Evolutionary conservation across 2,329 filamentous ascomycete genomes (phyloP).

Genomic region (Colletotrichum scovillei): DNA sequence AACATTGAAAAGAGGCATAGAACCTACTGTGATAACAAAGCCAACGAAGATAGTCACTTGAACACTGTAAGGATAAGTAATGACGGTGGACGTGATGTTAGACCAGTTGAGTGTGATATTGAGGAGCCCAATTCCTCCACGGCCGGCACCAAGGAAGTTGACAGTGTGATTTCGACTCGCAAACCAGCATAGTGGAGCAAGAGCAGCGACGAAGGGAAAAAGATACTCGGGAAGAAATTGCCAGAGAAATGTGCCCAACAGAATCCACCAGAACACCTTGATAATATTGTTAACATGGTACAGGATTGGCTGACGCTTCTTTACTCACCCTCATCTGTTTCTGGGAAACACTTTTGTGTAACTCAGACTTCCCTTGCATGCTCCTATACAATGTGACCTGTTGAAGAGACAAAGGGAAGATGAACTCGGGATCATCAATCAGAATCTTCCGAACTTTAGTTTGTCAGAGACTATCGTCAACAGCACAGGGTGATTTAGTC

Average conservation of each 20-base stretch:
- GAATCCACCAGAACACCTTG: slow-evolving; percentile 64
- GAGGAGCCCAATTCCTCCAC: slow-evolving; percentile 72
- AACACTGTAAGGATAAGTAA: slow-evolving; percentile 65
- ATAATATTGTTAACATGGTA: slow-evolving; percentile 42
- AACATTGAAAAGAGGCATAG: background rate
- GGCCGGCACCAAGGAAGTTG: slow-evolving; percentile 70
- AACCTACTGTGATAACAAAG: slow-evolving; percentile 53
- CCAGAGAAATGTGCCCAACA: slow-evolving; percentile 67
- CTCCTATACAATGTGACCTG: slow-evolving; percentile 31
- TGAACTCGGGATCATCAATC: slow-evolving; percentile 66
- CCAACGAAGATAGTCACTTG: slow-evolving; percentile 66
- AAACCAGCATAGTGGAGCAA: slow-evolving; percentile 73
- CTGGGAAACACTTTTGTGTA: slow-evolving; percentile 16
- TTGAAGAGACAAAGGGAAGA: slow-evolving; percentile 25
- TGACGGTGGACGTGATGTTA: slow-evolving; percentile 66
- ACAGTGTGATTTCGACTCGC: slow-evolving; percentile 66
- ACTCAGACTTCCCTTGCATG: slow-evolving; percentile 30
- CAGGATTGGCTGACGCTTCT: no score
- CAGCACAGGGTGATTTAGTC: background rate
- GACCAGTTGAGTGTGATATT: slow-evolving; percentile 72
- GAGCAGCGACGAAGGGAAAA: slow-evolving; percentile 68
- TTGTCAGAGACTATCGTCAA: background rate
- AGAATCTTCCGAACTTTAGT: slow-evolving; percentile 56
- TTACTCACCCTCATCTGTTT: slow-evolving; percentile 22
- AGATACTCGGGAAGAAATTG: slow-evolving; percentile 71